phyloP scores from a whole-genome alignment of 1,139 yeast species.

The Citeromyces hawaiiensis region DNA sequence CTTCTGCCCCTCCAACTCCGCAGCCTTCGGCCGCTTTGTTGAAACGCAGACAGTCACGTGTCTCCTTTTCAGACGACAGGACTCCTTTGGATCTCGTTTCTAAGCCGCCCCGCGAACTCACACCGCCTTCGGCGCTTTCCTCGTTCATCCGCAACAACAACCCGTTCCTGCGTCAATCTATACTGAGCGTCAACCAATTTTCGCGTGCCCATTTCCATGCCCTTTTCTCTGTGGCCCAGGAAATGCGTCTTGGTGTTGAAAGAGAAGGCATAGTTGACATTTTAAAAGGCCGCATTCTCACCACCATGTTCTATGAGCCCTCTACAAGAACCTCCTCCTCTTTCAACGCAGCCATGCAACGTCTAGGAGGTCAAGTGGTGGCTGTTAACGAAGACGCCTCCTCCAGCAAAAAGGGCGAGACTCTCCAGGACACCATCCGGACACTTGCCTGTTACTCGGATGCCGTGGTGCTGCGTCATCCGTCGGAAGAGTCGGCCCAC shows the following conservation, averaged over 20 bases:
- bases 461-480: slow-evolving; percentile 95
- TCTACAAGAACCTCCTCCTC: slow-evolving; percentile 95
- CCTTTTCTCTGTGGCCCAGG: slow-evolving; percentile 93
- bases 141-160: slow-evolving; percentile 69
- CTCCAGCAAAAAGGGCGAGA: slow-evolving; percentile 95
- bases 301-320: slow-evolving; percentile 97
- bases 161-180: slow-evolving; percentile 79
- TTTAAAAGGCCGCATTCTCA: slow-evolving; percentile 79
- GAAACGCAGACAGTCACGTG: slow-evolving; percentile 22
- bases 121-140: slow-evolving; percentile 68
- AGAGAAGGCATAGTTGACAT: slow-evolving; percentile 90
- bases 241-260: slow-evolving; percentile 93
- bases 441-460: slow-evolving; percentile 93
- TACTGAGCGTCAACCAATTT: slow-evolving; percentile 80
- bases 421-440: slow-evolving; percentile 92
- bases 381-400: slow-evolving; percentile 76
- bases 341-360: slow-evolving; percentile 98
- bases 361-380: slow-evolving; percentile 96
- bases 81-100: slow-evolving; percentile 43
- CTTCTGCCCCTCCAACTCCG: slow-evolving; percentile 17
- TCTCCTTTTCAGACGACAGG: slow-evolving; percentile 31
- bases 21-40: slow-evolving; percentile 6
- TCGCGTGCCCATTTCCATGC: slow-evolving; percentile 81
- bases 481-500: slow-evolving; percentile 81
- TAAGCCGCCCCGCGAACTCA: slow-evolving; percentile 51